These are phyloP conservation scores for Parachlorella kessleri DNA, from an alignment of 139 green algal species.

Conservation along the genomic window DNA sequence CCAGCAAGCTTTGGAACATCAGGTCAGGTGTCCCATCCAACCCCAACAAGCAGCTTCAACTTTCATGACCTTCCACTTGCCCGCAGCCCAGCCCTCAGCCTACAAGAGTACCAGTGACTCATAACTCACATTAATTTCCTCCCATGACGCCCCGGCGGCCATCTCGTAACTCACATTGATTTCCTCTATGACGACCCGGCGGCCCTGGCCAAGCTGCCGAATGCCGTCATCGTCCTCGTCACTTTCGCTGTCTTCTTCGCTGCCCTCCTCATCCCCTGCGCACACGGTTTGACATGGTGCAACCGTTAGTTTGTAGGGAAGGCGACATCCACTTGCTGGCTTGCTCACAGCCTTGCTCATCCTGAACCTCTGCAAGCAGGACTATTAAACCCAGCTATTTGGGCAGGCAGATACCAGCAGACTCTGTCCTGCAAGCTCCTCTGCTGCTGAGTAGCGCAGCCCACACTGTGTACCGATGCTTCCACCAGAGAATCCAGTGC, in stretches of 20 bases:
- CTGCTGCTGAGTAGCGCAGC: background rate
- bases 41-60: too few relatives aligned
- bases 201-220: background rate
- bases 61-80: too few relatives aligned
- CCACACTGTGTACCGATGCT: background rate
- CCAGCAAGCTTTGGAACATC: too few relatives aligned
- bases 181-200: constrained; percentile 64
- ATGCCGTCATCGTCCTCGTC: constrained; percentile 43
- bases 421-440: background rate
- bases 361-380: background rate
- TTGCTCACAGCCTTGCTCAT: background rate
- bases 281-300: background rate
- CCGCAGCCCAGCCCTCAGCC: background rate
- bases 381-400: background rate
- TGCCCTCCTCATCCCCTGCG: constrained; percentile 28
- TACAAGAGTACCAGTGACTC: background rate
- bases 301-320: background rate
- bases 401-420: background rate
- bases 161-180: constrained; percentile 19
- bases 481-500: too few relatives aligned
- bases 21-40: too few relatives aligned
- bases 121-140: background rate
- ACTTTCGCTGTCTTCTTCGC: constrained; percentile 26
- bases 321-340: background rate
- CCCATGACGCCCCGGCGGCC: background rate